Base-by-base conservation (phyloP, 1,284 basidiomycete genomes). In the Leccinum cinnamomeum region DNA sequence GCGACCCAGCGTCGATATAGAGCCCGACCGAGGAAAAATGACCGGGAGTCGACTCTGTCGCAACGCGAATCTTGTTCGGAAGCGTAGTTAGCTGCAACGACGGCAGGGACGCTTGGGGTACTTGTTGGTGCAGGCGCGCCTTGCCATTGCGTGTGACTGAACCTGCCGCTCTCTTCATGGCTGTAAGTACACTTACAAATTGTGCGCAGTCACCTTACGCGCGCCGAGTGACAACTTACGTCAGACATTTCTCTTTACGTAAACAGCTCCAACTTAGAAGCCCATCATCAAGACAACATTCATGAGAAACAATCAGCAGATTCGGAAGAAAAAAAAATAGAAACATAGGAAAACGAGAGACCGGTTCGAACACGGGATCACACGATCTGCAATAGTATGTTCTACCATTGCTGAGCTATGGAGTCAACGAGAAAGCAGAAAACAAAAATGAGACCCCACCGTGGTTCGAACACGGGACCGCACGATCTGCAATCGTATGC, bases 1-100 rank as follows among this genome's bases (percentile, higher is more conserved):
- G 84, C 41, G 93, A 90, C 23, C 97, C 97, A 5, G 94, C 94
- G 75, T 98, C 95, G 67, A 98, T 84, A 71, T 96, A 98, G 39
- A 99, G 85, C 16, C 96, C 97, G 1, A 97, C 85, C 2, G 95
- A 91, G 57, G 95, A 92, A 76, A 99, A 98, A 78, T 99, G 95
- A 8, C 95, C 94, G 0, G 95, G 95, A 1, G 91, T 91, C 2
- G 84, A 82, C 77, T 98, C 94, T 11, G 95, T 97, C 14, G 94
- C 95, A 56, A 99, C 94, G 64, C 95, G 84, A 58, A 98, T 85
- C 76, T 90, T 92, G 79, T 98, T 98, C 4, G 94, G 89, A 2
- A 99, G 83, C 0, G 93, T 96, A 0, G 96, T 96, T 51, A 97
- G 82, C 66, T 85, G 82, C 18, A 79, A 75, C 0, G 77, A 70